Evolutionary conservation across 768 basidiomycete genomes (phyloP).

Genomic region (Leccinum longicurvipes): DNA sequence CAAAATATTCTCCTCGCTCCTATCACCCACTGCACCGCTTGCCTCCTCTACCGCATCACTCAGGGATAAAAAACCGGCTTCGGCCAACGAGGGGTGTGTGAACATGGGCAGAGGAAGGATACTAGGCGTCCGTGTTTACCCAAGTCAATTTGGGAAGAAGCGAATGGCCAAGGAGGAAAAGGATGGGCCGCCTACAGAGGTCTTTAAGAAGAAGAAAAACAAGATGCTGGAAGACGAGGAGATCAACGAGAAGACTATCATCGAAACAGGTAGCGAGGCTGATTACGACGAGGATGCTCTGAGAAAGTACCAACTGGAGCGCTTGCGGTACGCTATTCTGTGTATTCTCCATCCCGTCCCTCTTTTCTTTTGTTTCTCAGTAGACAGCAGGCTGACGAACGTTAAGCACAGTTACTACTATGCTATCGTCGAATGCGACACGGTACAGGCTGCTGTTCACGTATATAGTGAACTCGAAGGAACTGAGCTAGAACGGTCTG

Average conservation of each 20-base stretch:
- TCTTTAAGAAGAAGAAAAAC: conserved; percentile 63
- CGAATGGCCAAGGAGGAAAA: conserved; percentile 82
- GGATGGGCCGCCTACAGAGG: conserved; percentile 84
- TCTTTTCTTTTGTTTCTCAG: neutral
- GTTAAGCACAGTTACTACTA: conserved; percentile 77
- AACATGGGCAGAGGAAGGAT: conserved; percentile 60
- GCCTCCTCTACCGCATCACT: conserved; percentile 27
- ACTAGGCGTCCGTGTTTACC: conserved; percentile 78
- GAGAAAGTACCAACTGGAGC: conserved; percentile 88
- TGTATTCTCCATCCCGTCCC: neutral
- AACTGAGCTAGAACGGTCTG: conserved; percentile 93
- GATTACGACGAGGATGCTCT: conserved; percentile 89
- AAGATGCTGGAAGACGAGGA: conserved; percentile 45
- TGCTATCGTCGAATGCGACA: conserved; percentile 88
- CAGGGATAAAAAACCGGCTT: conserved; percentile 9
- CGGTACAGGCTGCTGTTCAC: conserved; percentile 69
- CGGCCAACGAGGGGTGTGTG: conserved; percentile 7
- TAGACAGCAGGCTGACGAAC: conserved; percentile 3
- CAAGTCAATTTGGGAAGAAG: conserved; percentile 90
- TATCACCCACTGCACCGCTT: conserved; percentile 56
- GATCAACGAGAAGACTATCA: conserved; percentile 60
- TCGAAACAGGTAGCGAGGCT: conserved; percentile 56
- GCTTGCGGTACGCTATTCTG: conserved; percentile 81
- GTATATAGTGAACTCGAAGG: conserved; percentile 87
- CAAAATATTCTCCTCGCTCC: conserved; percentile 87